These are phyloP conservation scores for Candida dubliniensis DNA, from an alignment of 1,139 yeast genomes.

Conservation along the genomic window DNA sequence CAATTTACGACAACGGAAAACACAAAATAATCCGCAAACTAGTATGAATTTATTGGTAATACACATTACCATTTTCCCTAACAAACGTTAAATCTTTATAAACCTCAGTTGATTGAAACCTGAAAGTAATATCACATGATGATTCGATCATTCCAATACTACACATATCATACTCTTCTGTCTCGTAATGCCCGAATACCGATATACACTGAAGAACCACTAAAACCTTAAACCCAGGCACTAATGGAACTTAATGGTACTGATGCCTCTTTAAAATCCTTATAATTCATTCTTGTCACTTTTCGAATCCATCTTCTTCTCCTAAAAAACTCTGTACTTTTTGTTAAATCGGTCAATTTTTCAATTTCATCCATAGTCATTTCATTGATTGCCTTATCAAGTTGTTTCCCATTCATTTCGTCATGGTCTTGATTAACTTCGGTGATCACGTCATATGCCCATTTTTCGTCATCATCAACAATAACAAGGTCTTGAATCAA, in stretches of 20 bases:
- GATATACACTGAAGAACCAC: not conserved
- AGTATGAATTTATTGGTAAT: too few species aligned
- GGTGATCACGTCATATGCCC: slow-evolving; percentile 61
- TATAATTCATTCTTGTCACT: slow-evolving; percentile 12
- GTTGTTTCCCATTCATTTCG: slow-evolving; percentile 8
- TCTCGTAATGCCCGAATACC: not conserved
- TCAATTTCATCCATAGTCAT: slow-evolving; percentile 2
- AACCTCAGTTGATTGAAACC: too few species aligned
- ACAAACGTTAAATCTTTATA: too few species aligned
- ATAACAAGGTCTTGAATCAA: slow-evolving; percentile 53
- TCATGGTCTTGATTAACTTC: slow-evolving; percentile 15
- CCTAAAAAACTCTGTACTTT: slow-evolving; percentile 29
- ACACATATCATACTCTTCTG: too few species aligned
- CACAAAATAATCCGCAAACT: too few species aligned
- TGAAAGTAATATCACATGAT: too few species aligned
- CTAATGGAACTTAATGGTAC: slow-evolving; percentile 8
- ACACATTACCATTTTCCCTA: too few species aligned
- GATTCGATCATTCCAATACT: too few species aligned
- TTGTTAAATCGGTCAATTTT: not conserved
- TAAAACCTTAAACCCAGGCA: slow-evolving; percentile 6
- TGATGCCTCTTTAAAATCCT: slow-evolving; percentile 9
- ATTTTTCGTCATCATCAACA: slow-evolving; percentile 68
- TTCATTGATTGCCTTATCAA: slow-evolving; percentile 4
- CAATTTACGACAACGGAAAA: too few species aligned
- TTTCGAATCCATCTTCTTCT: slow-evolving; percentile 53